Evolutionary conservation across 1,139 yeast species (phyloP), one percentile per base, ranked within the genome.

Genomic region (Kluyveromyces marxianus): DNA sequence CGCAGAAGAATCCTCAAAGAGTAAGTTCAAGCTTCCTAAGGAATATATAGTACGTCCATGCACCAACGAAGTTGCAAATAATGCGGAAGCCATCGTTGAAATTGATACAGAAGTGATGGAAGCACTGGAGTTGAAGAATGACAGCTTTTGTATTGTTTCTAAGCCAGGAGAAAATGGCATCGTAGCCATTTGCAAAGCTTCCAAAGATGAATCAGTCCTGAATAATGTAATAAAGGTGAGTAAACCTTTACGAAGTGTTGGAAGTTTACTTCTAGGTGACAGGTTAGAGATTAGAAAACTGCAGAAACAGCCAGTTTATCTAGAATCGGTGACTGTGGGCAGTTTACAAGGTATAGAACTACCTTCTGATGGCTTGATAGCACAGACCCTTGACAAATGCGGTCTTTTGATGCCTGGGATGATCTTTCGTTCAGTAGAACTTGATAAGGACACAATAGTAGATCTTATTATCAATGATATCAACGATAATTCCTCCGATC

Each of bases 241-340:
- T 2, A 52, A 66, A 1, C 55, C 69, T 4, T 61, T 79, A 39
- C 67, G 94, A 49, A 61, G 68, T 2, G 67, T 81, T 25, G 75
- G 77, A 1, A 85, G 83, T 7, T 58, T 84, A 3, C 61, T 84
- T 5, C 68, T 84, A 7, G 97, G 97, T 29, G 96, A 88, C 55
- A 67, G 96, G 48, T 67, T 86, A 1, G 68, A 68, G 25, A 55
- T 89, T 0, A 59, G 59, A 6, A 80, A 73, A 54, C 66, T 69
- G 31, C 50, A 62, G 1, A 55, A 60, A 2, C 83, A 79, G 47
- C 88, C 88, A 3, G 63, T 65, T 1, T 72, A 74, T 54, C 81
- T 83, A 3, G 50, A 61, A 3, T 51, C 49, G 24, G 58, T 68
- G 2, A 51, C 52, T 0, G 59, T 74, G 4, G 69, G 67, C 0